Evolutionary conservation across 257 asterid genomes (phyloP).

Genomic region (Solanum arcanum): DNA sequence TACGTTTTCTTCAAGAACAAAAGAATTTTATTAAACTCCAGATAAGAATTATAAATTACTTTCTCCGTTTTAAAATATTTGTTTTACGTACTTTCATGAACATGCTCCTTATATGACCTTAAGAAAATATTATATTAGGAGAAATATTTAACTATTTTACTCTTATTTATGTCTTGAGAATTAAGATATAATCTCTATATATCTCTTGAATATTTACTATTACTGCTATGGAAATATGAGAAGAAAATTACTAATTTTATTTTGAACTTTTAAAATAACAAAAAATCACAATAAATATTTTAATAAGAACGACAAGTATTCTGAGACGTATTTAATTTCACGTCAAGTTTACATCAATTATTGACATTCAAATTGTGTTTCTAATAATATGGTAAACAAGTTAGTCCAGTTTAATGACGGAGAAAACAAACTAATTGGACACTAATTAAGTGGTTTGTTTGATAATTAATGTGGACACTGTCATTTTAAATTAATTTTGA

Average conservation of each 20-base stretch:
- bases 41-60: neutral
- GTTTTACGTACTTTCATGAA: neutral
- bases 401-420: neutral
- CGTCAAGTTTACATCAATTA: neutral
- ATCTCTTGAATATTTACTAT: neutral
- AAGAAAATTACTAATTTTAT: neutral
- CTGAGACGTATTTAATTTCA: neutral
- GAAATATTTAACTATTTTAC: neutral
- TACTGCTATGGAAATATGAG: neutral
- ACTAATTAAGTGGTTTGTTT: neutral
- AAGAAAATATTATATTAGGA: neutral
- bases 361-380: neutral
- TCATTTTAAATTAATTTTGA: neutral
- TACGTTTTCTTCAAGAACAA: neutral
- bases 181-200: neutral
- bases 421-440: neutral
- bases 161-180: neutral
- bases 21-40: too few species aligned
- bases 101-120: neutral
- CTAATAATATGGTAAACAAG: neutral
- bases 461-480: neutral
- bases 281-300: neutral
- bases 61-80: neutral
- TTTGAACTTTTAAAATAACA: neutral
- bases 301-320: neutral